Conservation (phyloP, 768 basidiomycete genomes). For the Rickenella mellea region DNA sequence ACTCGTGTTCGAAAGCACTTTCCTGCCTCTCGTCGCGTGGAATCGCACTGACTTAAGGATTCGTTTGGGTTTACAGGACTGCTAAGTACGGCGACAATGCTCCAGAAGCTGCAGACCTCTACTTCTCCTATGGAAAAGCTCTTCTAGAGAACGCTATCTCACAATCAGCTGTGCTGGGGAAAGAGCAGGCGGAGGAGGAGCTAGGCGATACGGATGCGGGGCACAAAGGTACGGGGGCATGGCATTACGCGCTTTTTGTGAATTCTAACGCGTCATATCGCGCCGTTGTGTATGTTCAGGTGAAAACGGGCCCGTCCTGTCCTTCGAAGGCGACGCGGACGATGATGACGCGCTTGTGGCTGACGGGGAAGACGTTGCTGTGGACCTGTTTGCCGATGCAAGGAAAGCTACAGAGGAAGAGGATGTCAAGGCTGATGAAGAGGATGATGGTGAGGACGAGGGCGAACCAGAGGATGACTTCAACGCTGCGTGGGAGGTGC, state of each 20-base stretch:
- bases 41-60: constrained; percentile 1
- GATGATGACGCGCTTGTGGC: constrained; percentile 34
- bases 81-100: constrained; percentile 69
- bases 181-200: constrained; percentile 60
- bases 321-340: constrained; percentile 75
- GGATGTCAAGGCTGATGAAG: constrained; percentile 36
- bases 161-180: constrained; percentile 81
- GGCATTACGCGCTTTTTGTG: not conserved
- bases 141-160: constrained; percentile 86
- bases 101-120: constrained; percentile 77
- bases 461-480: constrained; percentile 93
- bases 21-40: constrained; percentile 4
- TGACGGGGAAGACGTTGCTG: constrained; percentile 35
- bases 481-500: constrained; percentile 93
- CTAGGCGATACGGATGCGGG: constrained; percentile 24
- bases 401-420: constrained; percentile 39
- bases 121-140: constrained; percentile 89
- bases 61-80: too few species aligned
- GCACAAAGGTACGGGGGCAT: constrained; percentile 23
- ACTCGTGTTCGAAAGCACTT: constrained; percentile 48
- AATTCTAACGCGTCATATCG: constrained; percentile 11
- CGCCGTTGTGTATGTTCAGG: constrained; percentile 27
- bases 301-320: constrained; percentile 45
- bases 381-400: constrained; percentile 59
- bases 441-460: constrained; percentile 54